Base-by-base conservation (phyloP, 2,329 filamentous ascomycete species). In the Lecanoromycetidae sp. region DNA sequence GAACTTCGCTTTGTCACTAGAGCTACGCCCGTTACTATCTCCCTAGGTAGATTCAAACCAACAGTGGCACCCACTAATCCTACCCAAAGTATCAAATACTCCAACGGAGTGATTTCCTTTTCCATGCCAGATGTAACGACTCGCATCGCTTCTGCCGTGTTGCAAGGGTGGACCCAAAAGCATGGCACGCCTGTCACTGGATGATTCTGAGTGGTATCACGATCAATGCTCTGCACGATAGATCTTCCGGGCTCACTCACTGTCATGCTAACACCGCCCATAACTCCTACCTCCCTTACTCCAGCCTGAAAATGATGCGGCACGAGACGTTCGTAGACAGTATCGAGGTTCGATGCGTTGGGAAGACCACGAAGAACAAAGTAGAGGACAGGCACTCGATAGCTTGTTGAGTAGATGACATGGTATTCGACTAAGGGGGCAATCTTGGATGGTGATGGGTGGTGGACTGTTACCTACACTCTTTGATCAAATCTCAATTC, bases 111-210 rank as follows among this genome's bases (percentile, higher is more conserved):
- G 36, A 69, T 54, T n/a, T 58, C 52, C 48, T 56, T 45, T 4
- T 37, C 56, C 5, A 40, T 26, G 41, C 58, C 57, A 12, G 63
- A 58, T 56, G 75, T 67, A 57, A 87, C 79, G 43, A 68, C 70
- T 56, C 71, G 70, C 75, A 96, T 84, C 44, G 84, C 84, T 54
- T 90, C 82, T 47, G 83, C 84, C 7, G 91, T 84, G 61, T 85
- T 78, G 66, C 91, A 96, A 20, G 91, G 90, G 67, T 98, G 91
- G 57, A 96, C 75, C 65, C 94, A 95, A 65, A 90, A 95, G 41
- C 79, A 77, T 33, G 87, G 86, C 49, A 80, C 65, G 44, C 82
- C 83, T 49, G 80, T 85, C 50, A 84, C 65, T 44, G 91, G 90
- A 71, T 96, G 87, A 64, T 93, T 80, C 79, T 90, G 66, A 27